Conservation (phyloP, 192 early-diverging fungal species). For the Linnemannia schmuckeri region DNA sequence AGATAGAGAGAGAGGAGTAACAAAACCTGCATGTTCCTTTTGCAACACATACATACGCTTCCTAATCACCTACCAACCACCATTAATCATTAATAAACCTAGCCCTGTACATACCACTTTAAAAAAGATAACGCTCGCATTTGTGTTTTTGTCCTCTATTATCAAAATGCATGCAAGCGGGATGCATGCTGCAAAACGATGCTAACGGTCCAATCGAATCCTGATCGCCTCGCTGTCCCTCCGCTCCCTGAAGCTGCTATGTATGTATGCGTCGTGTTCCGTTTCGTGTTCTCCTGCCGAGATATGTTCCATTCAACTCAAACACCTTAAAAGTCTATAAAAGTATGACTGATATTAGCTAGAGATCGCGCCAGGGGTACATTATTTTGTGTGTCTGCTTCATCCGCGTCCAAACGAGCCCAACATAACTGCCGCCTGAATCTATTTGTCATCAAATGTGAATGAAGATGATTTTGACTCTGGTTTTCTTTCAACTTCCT, state of each 20-base stretch:
- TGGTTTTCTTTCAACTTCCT: no score
- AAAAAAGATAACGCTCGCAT: not conserved
- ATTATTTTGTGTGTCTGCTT: no score
- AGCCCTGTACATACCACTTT: constrained; percentile 5
- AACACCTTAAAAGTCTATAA: not conserved
- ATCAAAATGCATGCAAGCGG: not conserved
- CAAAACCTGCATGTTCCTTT: constrained; percentile 3
- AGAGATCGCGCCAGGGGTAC: no score
- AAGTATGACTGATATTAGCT: not conserved
- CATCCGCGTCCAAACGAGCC: no score
- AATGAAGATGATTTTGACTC: no score
- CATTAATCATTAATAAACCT: constrained; percentile 1
- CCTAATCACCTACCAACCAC: constrained; percentile 8
- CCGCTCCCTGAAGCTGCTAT: not conserved
- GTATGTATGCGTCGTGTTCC: not conserved
- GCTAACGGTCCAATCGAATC: not conserved
- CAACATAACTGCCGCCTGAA: no score
- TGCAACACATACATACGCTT: constrained; percentile 8
- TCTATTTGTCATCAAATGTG: no score
- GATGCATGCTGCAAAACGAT: not conserved
- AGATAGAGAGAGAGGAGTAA: not conserved
- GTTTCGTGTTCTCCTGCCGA: not conserved
- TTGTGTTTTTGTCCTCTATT: not conserved
- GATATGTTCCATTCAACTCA: not conserved
- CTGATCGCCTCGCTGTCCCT: not conserved